Base-by-base conservation (phyloP, 1,139 yeast genomes). In the Yamadazyma siamensis region DNA sequence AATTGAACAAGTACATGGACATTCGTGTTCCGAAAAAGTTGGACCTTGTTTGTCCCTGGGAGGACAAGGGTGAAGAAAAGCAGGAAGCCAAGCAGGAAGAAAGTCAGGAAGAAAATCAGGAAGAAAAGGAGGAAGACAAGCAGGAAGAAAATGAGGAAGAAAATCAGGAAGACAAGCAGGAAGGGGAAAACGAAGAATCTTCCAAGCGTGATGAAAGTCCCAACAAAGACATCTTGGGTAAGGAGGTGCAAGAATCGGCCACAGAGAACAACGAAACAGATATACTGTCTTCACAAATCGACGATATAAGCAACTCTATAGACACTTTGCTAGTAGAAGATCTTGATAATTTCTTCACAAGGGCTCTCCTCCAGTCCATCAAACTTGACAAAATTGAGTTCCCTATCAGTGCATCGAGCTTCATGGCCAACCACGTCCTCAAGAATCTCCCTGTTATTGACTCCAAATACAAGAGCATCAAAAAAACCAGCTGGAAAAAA, bases 401-500 rank as follows among this genome's bases (percentile, higher is more conserved):
- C 2, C 94, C 95, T 2, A 64, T 84, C 2, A 61, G 71, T 4
- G 68, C 95, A 2, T 86, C 96, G 0, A 74, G 70, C 11, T 83
- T 91, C 54, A 77, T 88, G 72, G 73, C 91, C 0, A 73, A 69
- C 27, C 76, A 79, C 47, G 64, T 88, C 10, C 66, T 78, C 43
- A 79, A 75, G 32, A 85, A 87, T 52, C 59, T 89, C n/a, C 94
- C 95, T 0, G 56, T 57, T 10, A 47, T 65, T 25, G 76, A 75
- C 40, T 54, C 72, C 2, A 55, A 59, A n/a, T 67, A 66, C 26
- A 73, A 86, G 25, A 78, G 74, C 37, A 74, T 91, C 47, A 89
- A 88, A 55, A 81, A 78, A 47, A 80, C 96, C 0, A 76, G 89
- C 3, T 89, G 94, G 94, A 88, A 84, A 54, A 91, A 91, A 50